Base-by-base conservation (phyloP, 306 rosid genomes). In the Trifolium dubium region DNA sequence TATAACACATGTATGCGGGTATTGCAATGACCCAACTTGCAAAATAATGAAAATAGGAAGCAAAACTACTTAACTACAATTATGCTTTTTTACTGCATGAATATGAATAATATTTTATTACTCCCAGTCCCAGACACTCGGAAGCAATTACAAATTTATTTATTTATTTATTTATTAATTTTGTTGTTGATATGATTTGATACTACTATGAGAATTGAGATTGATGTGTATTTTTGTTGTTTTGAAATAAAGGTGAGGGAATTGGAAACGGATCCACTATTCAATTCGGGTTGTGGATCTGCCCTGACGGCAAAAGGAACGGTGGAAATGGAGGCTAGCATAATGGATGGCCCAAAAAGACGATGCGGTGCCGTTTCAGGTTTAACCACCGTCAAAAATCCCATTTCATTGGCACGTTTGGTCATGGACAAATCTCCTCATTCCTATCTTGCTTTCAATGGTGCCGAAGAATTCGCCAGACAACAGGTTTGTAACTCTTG, bases 301-400 rank as follows among this genome's bases (percentile, higher is more conserved):
- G 97, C 96, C 46, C 78, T 95, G 63, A 90, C 96, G 5, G 97
- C 79, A 4, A 83, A 90, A 7, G 98, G 99, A 7, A 95, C 88
- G 39, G 99, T 88, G 4, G 99, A 95, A 49, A 95, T 95, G 99
- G 99, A 95, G 76, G 96, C 99, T 9, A 89, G 96, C 71, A 95
- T 95, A 32, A 95, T 95, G 99, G 98, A 95, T 8, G 99, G 99
- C 0, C 84, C 88, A 0, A 84, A 86, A 50, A 79, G 99, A 62
- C 76, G 98, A 80, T 95, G 99, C 79, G 98, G 99, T 3, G 98
- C 98, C 43, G 99, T 95, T 11, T 92, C 97, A 6, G 99, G 99
- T 0, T 12, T 95, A 3, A 83, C 86, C 68, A 92, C 98, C 0
- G 96, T 95, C 0, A 92, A 92, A 35, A 95, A 95, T 77, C 98